Evolutionary conservation across 106 monocot genomes (phyloP), one percentile per base, ranked within the genome.

Genomic region (Posidonia australis): DNA sequence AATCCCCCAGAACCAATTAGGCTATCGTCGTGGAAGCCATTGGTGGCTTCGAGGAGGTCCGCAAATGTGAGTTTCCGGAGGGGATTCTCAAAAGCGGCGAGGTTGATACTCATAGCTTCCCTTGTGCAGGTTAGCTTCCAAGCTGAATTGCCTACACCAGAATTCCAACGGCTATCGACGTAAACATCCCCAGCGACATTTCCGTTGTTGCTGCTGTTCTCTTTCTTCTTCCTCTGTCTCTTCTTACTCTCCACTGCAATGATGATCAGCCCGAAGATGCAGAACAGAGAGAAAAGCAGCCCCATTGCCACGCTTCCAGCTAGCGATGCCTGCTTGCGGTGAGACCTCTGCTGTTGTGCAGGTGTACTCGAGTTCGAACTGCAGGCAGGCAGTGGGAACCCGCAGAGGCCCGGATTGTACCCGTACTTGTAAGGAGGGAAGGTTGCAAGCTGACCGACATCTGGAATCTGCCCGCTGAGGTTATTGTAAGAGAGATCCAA

Each of bases 1-100:
- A 93, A 93, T 13, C 93, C 93, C 14, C 93, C 93, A 11, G 89
- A 89, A 20, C 93, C 93, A 20, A 94, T 67, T 14, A 82, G 53
- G 71, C 79, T 71, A 67, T 84, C 86, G 3, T 73, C 63, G 53
- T 84, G 86, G 74, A 94, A 94, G 10, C 89, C 89, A 22, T 86
- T 84, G 17, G 93, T 94, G 68, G 93, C 93, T 18, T 84, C 93
- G 5, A 86, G 58, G 11, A 94, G 86, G 67, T 94, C 93, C 0
- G 79, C 82, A 2, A 94, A 77, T 2, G 93, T 94, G 51, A 94
- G 79, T 32, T 89, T 94, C 55, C 65, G 76, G 14, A 89, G 81
- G 10, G 81, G 81, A 68, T 82, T 89, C 9, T 89, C 89, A 13
- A 89, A 89, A 10, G 89, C 74, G 26, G 86, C 77, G 0, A 94